Base-by-base conservation (phyloP, 2,329 filamentous ascomycete genomes). In the Penicillium glabrum region DNA sequence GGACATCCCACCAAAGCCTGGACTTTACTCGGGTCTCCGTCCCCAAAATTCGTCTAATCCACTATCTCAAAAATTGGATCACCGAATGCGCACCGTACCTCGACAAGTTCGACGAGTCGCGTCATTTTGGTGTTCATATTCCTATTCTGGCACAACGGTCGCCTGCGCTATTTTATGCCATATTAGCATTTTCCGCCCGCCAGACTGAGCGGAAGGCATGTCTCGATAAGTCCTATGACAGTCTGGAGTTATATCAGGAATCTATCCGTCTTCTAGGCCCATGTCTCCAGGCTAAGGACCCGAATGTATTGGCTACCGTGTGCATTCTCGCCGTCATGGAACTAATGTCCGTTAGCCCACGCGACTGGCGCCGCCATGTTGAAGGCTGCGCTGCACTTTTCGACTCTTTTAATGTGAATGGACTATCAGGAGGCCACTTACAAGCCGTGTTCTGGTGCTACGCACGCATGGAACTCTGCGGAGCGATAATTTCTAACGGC, bases 371-470 rank as follows among this genome's bases (percentile, higher is more conserved):
- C 21, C 75, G 79, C 0, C 82, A 84, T 62, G 71, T 84, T 1
- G 82, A 84, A 44, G 82, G 82, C 1, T 83, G 81, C 57, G 82
- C 82, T 0, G 75, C 79, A 2, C 66, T 84, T 0, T 78, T 84
- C 14, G 77, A 79, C 51, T 77, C 78, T 4, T 76, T 80, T 41
- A 76, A 75, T 0, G 78, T 84, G 5, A 77, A 79, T 19, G 82
- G 82, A 0, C 72, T 81, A 1, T 72, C 75, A 1, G 81, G 81
- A 0, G 82, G 81, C 0, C 68, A 83, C 14, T 68, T 80, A 1
- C 79, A 83, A 60, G 81, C 80, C 0, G 74, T 83, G 0, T 84
- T 84, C 62, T 84, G 82, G 82, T 82, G 80, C 58, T 84, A 82
- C 59, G 81, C 80, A 0, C 75, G 82, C 16, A 84, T 83, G 81